Conservation (phyloP, 2,329 filamentous ascomycete species). For the Ophiocordyceps camponoti-rufipedis region DNA sequence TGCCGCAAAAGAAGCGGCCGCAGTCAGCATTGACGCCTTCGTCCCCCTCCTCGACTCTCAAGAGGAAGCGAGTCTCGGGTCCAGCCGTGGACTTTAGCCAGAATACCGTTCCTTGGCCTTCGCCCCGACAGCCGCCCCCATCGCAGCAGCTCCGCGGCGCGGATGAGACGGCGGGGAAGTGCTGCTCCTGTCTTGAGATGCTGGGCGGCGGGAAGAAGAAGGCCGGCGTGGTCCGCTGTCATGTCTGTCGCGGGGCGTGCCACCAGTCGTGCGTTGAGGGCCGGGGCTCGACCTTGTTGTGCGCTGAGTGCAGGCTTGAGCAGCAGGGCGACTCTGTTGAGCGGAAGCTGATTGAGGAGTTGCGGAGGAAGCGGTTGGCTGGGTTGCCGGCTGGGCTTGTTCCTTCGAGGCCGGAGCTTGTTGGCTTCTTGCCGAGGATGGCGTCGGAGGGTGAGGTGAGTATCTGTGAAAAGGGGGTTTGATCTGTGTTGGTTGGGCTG, state of each 20-base stretch:
- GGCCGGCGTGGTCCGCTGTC: slow-evolving; percentile 5
- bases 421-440: slow-evolving; percentile 18
- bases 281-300: slow-evolving; percentile 3
- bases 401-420: slow-evolving; percentile 16
- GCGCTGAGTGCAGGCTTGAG: slow-evolving; percentile 5
- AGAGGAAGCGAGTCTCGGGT: slow-evolving; percentile 12
- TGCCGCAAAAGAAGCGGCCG: not conserved
- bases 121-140: not conserved
- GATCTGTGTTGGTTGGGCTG: not conserved
- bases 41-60: slow-evolving; percentile 3
- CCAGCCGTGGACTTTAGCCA: slow-evolving; percentile 12
- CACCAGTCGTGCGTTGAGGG: slow-evolving; percentile 8
- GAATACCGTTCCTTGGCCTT: slow-evolving; percentile 12
- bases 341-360: slow-evolving; percentile 11
- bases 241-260: slow-evolving; percentile 7
- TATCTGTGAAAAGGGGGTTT: not conserved
- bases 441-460: slow-evolving; percentile 16
- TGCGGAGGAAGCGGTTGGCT: slow-evolving; percentile 14
- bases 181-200: slow-evolving; percentile 4
- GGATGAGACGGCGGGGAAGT: not conserved
- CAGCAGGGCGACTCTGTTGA: slow-evolving; percentile 1
- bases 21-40: not conserved
- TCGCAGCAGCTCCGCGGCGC: not conserved
- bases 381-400: slow-evolving; percentile 12
- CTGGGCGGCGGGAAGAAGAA: slow-evolving; percentile 1